Evolutionary conservation across 805 yeast species (phyloP).

Genomic region (Blastobotrys americana): DNA sequence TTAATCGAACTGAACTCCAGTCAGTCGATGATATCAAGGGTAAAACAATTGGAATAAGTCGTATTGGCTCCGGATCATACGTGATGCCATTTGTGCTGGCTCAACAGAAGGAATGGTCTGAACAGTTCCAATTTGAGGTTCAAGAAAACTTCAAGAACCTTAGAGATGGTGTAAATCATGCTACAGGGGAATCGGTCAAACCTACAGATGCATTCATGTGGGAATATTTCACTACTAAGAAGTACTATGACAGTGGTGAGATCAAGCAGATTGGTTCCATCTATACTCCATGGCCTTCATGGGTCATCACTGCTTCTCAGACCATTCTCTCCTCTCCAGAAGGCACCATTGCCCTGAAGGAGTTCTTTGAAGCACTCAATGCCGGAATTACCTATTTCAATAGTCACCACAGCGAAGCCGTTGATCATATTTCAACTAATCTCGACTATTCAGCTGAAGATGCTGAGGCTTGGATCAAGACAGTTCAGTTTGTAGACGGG

Average conservation of each 20-base stretch:
- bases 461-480: slow-evolving; percentile 73
- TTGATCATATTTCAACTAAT: slow-evolving; percentile 53
- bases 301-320: slow-evolving; percentile 63
- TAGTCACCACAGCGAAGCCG: slow-evolving; percentile 54
- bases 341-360: slow-evolving; percentile 25
- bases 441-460: slow-evolving; percentile 73
- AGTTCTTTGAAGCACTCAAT: slow-evolving; percentile 49
- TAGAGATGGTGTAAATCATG: slow-evolving; percentile 68
- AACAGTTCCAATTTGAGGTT: slow-evolving; percentile 43
- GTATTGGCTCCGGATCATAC: slow-evolving; percentile 85
- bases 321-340: slow-evolving; percentile 30
- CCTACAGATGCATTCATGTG: slow-evolving; percentile 85
- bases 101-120: slow-evolving; percentile 45
- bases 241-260: slow-evolving; percentile 72
- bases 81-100: slow-evolving; percentile 87
- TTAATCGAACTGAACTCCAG: slow-evolving; percentile 47
- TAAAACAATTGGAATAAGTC: slow-evolving; percentile 64
- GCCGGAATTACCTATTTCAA: slow-evolving; percentile 64
- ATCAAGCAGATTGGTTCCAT: slow-evolving; percentile 80
- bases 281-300: slow-evolving; percentile 94
- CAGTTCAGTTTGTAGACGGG: slow-evolving; percentile 55
- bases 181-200: slow-evolving; percentile 31
- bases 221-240: slow-evolving; percentile 87
- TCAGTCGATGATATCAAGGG: slow-evolving; percentile 49
- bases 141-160: slow-evolving; percentile 65